These are phyloP conservation scores for Eutypella sp. DNA, from an alignment of 2,329 filamentous ascomycete genomes.

Conservation along the genomic window DNA sequence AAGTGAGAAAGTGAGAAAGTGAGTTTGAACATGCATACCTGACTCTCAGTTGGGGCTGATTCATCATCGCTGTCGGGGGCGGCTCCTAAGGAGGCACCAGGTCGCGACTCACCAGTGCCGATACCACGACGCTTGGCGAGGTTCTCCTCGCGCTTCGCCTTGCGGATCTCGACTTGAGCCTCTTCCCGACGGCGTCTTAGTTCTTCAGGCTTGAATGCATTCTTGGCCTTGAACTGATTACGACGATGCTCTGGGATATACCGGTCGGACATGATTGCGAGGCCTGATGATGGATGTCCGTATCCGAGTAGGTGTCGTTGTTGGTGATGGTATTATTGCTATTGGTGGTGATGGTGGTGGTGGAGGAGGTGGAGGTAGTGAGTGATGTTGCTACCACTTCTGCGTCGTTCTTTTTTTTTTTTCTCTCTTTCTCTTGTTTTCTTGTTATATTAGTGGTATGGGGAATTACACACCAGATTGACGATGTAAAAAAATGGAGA, in stretches of 20 bases:
- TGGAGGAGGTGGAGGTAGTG: too few relatives aligned
- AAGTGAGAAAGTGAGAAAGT: too few relatives aligned
- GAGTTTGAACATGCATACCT: too few relatives aligned
- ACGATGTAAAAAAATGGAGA: too few relatives aligned
- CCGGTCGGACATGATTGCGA: slow-evolving; percentile 82
- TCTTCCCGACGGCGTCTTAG: slow-evolving; percentile 96
- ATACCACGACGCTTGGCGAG: slow-evolving; percentile 97
- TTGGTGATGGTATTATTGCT: slow-evolving; percentile 6
- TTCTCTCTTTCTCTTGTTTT: too few relatives aligned
- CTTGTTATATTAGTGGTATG: too few relatives aligned
- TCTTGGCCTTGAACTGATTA: slow-evolving; percentile 99
- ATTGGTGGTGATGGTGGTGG: slow-evolving; percentile 10
- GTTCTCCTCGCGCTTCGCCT: slow-evolving; percentile 98
- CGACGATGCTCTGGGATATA: slow-evolving; percentile 99
- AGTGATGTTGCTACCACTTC: too few relatives aligned
- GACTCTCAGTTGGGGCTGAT: slow-evolving; percentile 86
- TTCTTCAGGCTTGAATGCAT: slow-evolving; percentile 98
- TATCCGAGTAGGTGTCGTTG: slow-evolving; percentile 14
- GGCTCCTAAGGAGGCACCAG: slow-evolving; percentile 77
- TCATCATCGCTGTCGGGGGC: slow-evolving; percentile 98
- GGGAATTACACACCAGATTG: too few relatives aligned
- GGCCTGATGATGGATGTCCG: too few relatives aligned
- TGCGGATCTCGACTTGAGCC: slow-evolving; percentile 98
- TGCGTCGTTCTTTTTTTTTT: too few relatives aligned
- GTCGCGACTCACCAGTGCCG: slow-evolving; percentile 71